Evolutionary conservation across 2,329 filamentous ascomycete species (phyloP).

Genomic region (Boeremia exigua): DNA sequence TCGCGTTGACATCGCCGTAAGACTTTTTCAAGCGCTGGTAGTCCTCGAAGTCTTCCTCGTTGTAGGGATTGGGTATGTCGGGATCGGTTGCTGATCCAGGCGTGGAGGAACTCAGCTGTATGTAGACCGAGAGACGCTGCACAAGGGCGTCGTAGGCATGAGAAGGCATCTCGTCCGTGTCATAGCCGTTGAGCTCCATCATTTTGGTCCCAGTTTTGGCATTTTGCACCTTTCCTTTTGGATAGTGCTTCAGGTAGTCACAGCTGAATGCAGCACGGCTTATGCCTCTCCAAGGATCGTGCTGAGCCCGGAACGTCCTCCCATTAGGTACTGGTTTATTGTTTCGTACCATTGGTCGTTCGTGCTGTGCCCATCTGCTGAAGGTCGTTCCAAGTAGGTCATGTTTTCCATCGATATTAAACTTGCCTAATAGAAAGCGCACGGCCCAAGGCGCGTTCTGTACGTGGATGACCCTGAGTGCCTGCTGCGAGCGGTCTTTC

Average conservation of each 20-base stretch:
- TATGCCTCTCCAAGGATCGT: constrained; percentile 60
- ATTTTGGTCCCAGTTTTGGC: constrained; percentile 45
- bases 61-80: constrained; percentile 56
- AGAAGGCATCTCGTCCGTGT: constrained; percentile 50
- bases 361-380: constrained; percentile 57
- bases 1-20: constrained; percentile 36
- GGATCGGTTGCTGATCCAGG: constrained; percentile 47
- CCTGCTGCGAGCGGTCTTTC: constrained; percentile 41
- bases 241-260: constrained; percentile 59
- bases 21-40: constrained; percentile 41
- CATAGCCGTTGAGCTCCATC: constrained; percentile 59
- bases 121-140: constrained; percentile 58
- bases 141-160: constrained; percentile 59
- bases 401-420: constrained; percentile 57
- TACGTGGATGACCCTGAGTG: constrained; percentile 55
- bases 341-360: constrained; percentile 55
- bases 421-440: constrained; percentile 57
- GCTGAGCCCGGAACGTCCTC: constrained; percentile 57
- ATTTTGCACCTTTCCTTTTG: constrained; percentile 29
- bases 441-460: constrained; percentile 62
- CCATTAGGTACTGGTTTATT: constrained; percentile 60
- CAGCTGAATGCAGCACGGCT: constrained; percentile 58
- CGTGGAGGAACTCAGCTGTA: constrained; percentile 56
- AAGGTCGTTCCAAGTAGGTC: constrained; percentile 59
- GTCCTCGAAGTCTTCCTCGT: constrained; percentile 45